A percentile compares a stretch with the other conserved stretches of the same genome.
Conservation (phyloP, 805 yeast species). For the Millerozyma miso region DNA sequence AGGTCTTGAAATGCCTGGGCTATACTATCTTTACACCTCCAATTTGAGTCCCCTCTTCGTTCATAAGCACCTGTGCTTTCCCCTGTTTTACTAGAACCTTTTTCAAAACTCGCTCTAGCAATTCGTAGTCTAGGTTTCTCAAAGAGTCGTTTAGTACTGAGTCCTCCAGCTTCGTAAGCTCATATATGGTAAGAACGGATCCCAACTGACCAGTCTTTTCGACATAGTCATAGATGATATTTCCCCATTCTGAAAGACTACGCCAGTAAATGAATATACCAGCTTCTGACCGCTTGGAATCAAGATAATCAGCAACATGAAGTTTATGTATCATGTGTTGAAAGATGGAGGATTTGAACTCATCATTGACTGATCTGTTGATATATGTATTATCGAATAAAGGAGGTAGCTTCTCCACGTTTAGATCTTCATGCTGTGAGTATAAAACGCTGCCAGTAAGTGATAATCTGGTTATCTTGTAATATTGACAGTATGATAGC, state of each 20-base stretch:
- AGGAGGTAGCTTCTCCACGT: constrained; percentile 19
- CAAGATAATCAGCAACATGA: constrained; percentile 54
- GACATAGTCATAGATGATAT: constrained; percentile 27
- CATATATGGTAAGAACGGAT: constrained; percentile 76
- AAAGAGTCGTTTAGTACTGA: constrained; percentile 53
- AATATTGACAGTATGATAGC: constrained; percentile 52
- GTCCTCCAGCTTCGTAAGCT: constrained; percentile 63
- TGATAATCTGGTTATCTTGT: constrained; percentile 35
- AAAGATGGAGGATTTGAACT: constrained; percentile 54
- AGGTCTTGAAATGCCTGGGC: too few species aligned
- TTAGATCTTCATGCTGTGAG: constrained; percentile 20
- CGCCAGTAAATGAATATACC: constrained; percentile 62
- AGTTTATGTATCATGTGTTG: constrained; percentile 47
- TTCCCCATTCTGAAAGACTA: constrained; percentile 49
- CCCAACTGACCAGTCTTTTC: constrained; percentile 76
- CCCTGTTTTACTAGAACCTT: constrained; percentile 60
- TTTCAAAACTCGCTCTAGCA: constrained; percentile 50
- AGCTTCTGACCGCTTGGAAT: constrained; percentile 50
- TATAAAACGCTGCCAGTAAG: constrained; percentile 26
- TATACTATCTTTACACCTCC: constrained; percentile 75
- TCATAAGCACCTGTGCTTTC: constrained; percentile 69
- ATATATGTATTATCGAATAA: constrained; percentile 52
- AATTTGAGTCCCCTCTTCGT: constrained; percentile 53
- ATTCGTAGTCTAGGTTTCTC: constrained; percentile 52
- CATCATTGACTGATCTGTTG: constrained; percentile 50